phyloP scores from a whole-genome alignment of 2,329 filamentous ascomycete species.

The Colletotrichum horii region DNA sequence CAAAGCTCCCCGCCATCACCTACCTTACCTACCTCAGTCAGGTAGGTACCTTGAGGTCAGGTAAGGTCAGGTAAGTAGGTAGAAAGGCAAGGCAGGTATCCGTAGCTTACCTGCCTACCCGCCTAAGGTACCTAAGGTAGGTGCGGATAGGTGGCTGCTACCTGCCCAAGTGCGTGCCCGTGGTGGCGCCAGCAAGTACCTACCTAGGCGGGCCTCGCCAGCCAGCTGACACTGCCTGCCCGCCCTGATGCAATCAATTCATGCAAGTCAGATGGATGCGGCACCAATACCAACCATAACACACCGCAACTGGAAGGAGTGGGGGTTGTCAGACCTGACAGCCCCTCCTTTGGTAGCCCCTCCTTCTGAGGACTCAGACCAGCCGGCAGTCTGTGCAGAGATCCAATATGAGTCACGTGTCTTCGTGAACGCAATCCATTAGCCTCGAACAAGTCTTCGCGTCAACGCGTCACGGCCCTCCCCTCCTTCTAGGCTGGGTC shows the following conservation, averaged over 20 bases:
- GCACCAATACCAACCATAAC: neutral
- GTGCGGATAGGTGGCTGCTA: neutral
- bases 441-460: neutral
- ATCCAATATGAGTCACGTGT: neutral
- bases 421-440: neutral
- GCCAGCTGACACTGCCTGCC: conserved; percentile 17
- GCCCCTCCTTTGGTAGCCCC: neutral
- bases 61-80: neutral
- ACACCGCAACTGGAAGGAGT: conserved; percentile 17
- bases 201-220: conserved; percentile 4
- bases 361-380: neutral
- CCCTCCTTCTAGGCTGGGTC: neutral
- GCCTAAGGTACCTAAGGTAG: too few species aligned
- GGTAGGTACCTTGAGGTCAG: neutral
- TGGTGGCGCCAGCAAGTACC: neutral
- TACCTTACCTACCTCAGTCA: neutral
- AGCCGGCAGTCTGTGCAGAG: neutral
- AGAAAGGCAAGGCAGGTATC: neutral
- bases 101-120: neutral
- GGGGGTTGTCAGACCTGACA: neutral
- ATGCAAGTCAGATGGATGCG: conserved; percentile 21
- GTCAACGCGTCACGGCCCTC: neutral
- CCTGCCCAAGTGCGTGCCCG: neutral
- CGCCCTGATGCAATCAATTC: conserved; percentile 21
- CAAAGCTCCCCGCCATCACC: neutral